Conservation (phyloP, 2,329 filamentous ascomycete species). For the Penicillium hordei region DNA sequence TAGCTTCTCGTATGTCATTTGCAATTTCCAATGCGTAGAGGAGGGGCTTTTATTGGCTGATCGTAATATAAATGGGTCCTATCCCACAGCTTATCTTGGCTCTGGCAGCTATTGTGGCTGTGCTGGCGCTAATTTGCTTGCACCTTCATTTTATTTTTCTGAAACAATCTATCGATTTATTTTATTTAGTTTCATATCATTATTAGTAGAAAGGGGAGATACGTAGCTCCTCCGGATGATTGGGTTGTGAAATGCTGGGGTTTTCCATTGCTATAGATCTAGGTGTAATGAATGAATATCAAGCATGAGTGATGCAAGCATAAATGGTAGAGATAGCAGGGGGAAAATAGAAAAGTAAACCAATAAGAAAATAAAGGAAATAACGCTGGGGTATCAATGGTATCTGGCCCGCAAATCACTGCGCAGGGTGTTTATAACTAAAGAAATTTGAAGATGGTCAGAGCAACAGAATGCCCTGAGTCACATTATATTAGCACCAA, state of each 20-base stretch:
- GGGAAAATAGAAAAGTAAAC: neutral
- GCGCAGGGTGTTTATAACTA: conserved; percentile 10
- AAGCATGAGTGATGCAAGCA: neutral
- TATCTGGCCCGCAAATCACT: neutral
- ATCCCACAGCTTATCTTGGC: conserved; percentile 7
- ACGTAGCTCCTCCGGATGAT: no score
- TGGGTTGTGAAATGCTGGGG: neutral
- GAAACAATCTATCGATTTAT: neutral
- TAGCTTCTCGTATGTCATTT: neutral
- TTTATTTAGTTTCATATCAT: neutral
- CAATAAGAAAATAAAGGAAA: neutral
- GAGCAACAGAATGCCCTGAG: conserved; percentile 15
- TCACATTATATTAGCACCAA: neutral
- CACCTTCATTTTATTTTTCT: neutral
- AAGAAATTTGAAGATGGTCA: conserved; percentile 9
- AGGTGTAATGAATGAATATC: neutral
- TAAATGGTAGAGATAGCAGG: neutral
- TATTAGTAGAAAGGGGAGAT: neutral
- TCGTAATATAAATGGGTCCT: conserved; percentile 1
- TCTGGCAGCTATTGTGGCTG: conserved; percentile 9
- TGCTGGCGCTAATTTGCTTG: neutral
- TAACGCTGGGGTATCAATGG: conserved; percentile 1
- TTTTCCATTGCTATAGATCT: neutral
- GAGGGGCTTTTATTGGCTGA: neutral
- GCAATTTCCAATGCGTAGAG: neutral